phyloP scores from a whole-genome alignment of 352 stramenopile genomes.

The Phytophthora litchii region DNA sequence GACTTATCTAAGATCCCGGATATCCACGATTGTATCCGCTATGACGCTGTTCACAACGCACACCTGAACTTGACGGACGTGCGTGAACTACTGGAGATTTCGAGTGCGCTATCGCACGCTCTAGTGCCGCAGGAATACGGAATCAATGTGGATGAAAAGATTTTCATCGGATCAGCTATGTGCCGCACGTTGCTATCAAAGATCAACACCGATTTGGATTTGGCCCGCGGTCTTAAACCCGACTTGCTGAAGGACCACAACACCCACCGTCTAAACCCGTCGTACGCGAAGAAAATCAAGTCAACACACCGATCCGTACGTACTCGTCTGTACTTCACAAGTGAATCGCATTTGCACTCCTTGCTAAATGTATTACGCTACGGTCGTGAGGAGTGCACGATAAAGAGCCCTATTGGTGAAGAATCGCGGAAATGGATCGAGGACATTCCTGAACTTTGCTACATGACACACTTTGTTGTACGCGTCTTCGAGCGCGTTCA shows the following conservation, averaged over 20 bases:
- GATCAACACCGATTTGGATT: slow-evolving; percentile 87
- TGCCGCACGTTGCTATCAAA: slow-evolving; percentile 89
- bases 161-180: slow-evolving; percentile 88
- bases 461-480: slow-evolving; percentile 99
- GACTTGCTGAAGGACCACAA: slow-evolving; percentile 61
- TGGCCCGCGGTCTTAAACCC: slow-evolving; percentile 60
- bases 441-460: slow-evolving; percentile 97
- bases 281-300: slow-evolving; percentile 88
- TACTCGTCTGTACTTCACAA: slow-evolving; percentile 99
- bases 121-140: slow-evolving; percentile 90
- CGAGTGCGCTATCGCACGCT: slow-evolving; percentile 91
- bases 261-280: slow-evolving; percentile 84
- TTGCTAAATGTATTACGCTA: slow-evolving; percentile 98
- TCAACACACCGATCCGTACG: slow-evolving; percentile 96
- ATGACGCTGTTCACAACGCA: slow-evolving; percentile 98
- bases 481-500: slow-evolving; percentile 97
- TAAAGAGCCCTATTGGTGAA: slow-evolving; percentile 64
- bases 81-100: slow-evolving; percentile 94
- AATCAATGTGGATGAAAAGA: slow-evolving; percentile 89
- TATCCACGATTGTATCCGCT: slow-evolving; percentile 98
- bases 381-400: slow-evolving; percentile 60
- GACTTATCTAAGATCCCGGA: slow-evolving; percentile 98
- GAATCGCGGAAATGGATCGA: slow-evolving; percentile 87
- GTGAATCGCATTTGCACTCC: slow-evolving; percentile 98
- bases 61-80: slow-evolving; percentile 93